phyloP scores from a whole-genome alignment of 306 rosid genomes.

The Dalbergia cochinchinensis region DNA sequence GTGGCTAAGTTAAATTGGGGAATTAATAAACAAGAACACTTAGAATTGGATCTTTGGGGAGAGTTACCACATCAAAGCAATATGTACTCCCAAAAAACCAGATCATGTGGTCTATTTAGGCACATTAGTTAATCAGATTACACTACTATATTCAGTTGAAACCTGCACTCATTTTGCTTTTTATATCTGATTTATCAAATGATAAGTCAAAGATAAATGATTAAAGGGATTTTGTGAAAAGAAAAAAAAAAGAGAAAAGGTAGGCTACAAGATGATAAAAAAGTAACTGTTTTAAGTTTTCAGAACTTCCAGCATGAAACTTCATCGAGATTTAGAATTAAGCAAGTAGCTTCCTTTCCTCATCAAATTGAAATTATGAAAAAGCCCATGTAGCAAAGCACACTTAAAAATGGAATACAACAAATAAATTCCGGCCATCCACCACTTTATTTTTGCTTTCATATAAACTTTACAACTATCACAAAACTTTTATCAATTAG shows the following conservation, averaged over 20 bases:
- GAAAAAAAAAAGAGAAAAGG: constrained; percentile 2
- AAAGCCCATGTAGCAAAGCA: background rate
- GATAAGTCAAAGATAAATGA: constrained; percentile 14
- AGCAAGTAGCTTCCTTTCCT: background rate
- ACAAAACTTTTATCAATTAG: background rate
- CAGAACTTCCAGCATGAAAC: constrained; percentile 19
- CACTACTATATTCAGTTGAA: background rate
- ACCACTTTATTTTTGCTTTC: background rate
- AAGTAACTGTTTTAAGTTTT: background rate
- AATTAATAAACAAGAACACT: background rate
- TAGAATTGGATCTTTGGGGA: background rate
- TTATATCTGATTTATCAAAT: background rate
- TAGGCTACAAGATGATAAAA: background rate
- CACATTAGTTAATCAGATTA: background rate
- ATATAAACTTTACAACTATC: constrained; percentile 3
- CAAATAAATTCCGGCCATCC: background rate
- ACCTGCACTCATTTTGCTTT: background rate
- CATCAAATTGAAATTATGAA: background rate
- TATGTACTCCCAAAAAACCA: constrained; percentile 2
- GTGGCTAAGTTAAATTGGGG: background rate
- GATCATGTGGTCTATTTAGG: constrained; percentile 4
- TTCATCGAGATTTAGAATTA: constrained; percentile 1
- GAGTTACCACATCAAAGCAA: background rate
- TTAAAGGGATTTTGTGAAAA: background rate
- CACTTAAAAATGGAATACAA: background rate